These are phyloP conservation scores for Phytophthora aleatoria DNA, from an alignment of 352 stramenopile genomes.

Conservation along the genomic window DNA sequence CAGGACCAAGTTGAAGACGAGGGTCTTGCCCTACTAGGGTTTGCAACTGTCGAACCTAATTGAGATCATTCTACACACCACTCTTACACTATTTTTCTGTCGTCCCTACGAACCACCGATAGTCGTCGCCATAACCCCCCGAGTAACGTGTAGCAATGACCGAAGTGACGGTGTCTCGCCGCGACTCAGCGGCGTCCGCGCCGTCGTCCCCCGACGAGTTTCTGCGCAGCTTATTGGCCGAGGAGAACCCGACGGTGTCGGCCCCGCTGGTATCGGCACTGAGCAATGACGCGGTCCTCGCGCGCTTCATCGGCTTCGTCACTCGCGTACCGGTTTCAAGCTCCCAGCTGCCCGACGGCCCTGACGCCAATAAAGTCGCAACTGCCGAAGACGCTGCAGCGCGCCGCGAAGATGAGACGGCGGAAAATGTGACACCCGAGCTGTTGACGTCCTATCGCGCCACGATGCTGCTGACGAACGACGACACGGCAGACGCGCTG, in stretches of 20 bases:
- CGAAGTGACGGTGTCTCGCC: conserved; percentile 44
- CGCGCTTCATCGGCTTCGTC: conserved; percentile 66
- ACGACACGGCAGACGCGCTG: conserved; percentile 80
- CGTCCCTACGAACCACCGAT: conserved; percentile 15
- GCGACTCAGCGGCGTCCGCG: conserved; percentile 25
- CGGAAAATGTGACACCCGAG: conserved; percentile 56
- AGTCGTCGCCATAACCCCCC: conserved; percentile 13
- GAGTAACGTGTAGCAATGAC: conserved; percentile 20
- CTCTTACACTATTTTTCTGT: conserved; percentile 4
- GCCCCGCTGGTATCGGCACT: conserved; percentile 65
- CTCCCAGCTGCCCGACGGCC: conserved; percentile 46
- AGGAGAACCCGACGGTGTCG: conserved; percentile 59
- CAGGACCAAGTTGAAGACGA: conserved; percentile 2
- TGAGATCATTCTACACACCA: conserved; percentile 12
- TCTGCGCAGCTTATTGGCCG: conserved; percentile 51
- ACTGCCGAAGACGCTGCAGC: conserved; percentile 13
- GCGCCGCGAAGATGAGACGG: conserved; percentile 35
- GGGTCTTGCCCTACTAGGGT: neutral
- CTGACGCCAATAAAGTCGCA: conserved; percentile 35
- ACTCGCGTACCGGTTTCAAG: conserved; percentile 47
- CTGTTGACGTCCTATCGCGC: conserved; percentile 81
- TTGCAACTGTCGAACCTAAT: conserved; percentile 3
- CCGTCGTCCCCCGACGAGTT: conserved; percentile 35
- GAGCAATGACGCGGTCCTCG: conserved; percentile 63
- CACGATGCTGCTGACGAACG: conserved; percentile 90